Conservation (phyloP, 352 stramenopile genomes). For the Phytophthora colocasiae region DNA sequence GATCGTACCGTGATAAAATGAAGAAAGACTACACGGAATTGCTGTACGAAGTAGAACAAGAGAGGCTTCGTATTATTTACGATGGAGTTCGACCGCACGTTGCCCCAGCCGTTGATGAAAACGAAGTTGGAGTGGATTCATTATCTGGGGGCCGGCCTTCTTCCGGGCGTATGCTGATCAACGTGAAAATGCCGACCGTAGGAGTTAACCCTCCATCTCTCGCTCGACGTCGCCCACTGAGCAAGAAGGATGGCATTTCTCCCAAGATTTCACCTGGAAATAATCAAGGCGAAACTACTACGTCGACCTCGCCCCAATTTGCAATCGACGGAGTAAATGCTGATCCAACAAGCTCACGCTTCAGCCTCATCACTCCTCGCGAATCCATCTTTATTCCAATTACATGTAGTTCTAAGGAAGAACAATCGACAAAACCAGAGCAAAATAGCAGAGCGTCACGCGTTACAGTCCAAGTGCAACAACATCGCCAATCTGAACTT, state of each 20-base stretch:
- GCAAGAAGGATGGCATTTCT: slow-evolving; percentile 13
- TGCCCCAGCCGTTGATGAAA: slow-evolving; percentile 20
- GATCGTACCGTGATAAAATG: slow-evolving; percentile 73
- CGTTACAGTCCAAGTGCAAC: slow-evolving; percentile 50
- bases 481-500: slow-evolving; percentile 54
- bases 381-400: slow-evolving; percentile 63
- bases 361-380: slow-evolving; percentile 42
- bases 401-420: slow-evolving; percentile 16
- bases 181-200: slow-evolving; percentile 20
- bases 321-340: slow-evolving; percentile 19
- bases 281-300: not conserved
- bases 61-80: slow-evolving; percentile 72
- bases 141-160: not conserved
- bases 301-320: not conserved
- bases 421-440: not conserved
- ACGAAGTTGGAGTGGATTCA: slow-evolving; percentile 4
- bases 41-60: slow-evolving; percentile 75
- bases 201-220: slow-evolving; percentile 1
- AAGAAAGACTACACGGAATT: slow-evolving; percentile 81
- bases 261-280: not conserved
- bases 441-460: slow-evolving; percentile 13
- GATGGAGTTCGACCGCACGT: slow-evolving; percentile 28
- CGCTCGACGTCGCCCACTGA: slow-evolving; percentile 17
- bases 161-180: slow-evolving; percentile 26
- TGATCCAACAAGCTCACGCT: slow-evolving; percentile 21